Evolutionary conservation across 805 yeast genomes (phyloP).

Genomic region (Komagataella populi): DNA sequence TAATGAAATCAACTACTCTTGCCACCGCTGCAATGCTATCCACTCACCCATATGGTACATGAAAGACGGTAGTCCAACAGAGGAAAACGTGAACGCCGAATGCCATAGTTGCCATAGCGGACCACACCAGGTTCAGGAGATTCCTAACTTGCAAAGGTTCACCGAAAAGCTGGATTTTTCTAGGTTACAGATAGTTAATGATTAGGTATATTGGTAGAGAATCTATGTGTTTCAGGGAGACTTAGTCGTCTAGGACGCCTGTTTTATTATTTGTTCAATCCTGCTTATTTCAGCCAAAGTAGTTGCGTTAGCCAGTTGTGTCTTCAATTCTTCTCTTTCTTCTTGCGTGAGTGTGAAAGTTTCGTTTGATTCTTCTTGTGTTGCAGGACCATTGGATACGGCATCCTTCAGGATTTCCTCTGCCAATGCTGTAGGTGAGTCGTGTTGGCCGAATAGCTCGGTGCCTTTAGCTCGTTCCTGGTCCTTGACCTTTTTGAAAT

Average conservation of each 20-base stretch:
- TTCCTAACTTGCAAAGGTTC: not conserved
- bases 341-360: constrained; percentile 27
- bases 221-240: not conserved
- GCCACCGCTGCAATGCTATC: not conserved
- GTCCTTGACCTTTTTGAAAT: constrained; percentile 48
- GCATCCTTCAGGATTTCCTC: constrained; percentile 9
- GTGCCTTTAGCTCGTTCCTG: constrained; percentile 34
- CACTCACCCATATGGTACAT: not conserved
- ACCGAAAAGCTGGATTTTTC: not conserved
- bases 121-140: not conserved
- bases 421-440: constrained; percentile 19
- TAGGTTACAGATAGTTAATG: not conserved
- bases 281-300: constrained; percentile 63
- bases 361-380: constrained; percentile 7
- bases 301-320: constrained; percentile 46
- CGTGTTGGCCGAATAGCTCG: constrained; percentile 25
- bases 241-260: not conserved
- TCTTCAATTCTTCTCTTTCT: constrained; percentile 36
- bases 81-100: not conserved
- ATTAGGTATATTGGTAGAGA: not conserved
- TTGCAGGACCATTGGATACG: constrained; percentile 1
- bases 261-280: constrained; percentile 28
- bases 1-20: not conserved
- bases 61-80: not conserved
- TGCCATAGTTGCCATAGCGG: not conserved